Evolutionary conservation across 2,329 filamentous ascomycete species (phyloP), one percentile per base, ranked within the genome.

Genomic region (Beauveria brongniartii): DNA sequence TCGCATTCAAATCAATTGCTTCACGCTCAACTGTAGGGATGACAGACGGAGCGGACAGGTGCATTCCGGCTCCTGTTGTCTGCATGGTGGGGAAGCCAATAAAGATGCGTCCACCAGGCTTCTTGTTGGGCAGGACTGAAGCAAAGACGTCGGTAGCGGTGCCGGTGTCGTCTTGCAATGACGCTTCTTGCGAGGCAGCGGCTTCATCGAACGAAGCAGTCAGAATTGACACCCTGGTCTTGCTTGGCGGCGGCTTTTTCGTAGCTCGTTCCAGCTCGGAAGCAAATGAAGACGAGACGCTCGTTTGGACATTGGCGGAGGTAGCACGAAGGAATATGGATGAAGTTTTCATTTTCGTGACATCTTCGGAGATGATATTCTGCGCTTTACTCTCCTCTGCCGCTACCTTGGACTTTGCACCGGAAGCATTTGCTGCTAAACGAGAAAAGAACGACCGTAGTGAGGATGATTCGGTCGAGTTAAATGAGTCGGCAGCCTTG

Each of bases 51-150:
- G 94, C 94, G 14, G 93, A 97, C 34, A 99, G 89, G 72, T 99
- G 94, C 71, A 95, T 89, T 18, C 93, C 90, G 30, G 93, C 86
- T 59, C 93, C 94, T 0, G 95, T 99, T 0, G 94, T 99, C 76
- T 99, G 94, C 67, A 93, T 92, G 1, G 94, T 99, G 3, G 94
- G 93, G 70, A 99, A 99, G 0, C 94, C 94, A 69, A 99, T 99
- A 69, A 97, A 99, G 59, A 99, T 90, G 58, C 91, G 87, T 7
- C 94, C 94, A 9, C 85, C 84, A 0, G 83, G 83, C 67, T 90
- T 90, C 72, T 92, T 95, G 61, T 84, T 91, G 2, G 94, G 94
- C 5, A 97, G 76, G 1, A 99, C 92, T 1, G 92, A 94, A 1
- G 89, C 84, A 72, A 99, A 97, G 8, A 99, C 86, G 69, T 96